Conservation (phyloP, 495 filamentous ascomycete species). For the Collariella sp. region DNA sequence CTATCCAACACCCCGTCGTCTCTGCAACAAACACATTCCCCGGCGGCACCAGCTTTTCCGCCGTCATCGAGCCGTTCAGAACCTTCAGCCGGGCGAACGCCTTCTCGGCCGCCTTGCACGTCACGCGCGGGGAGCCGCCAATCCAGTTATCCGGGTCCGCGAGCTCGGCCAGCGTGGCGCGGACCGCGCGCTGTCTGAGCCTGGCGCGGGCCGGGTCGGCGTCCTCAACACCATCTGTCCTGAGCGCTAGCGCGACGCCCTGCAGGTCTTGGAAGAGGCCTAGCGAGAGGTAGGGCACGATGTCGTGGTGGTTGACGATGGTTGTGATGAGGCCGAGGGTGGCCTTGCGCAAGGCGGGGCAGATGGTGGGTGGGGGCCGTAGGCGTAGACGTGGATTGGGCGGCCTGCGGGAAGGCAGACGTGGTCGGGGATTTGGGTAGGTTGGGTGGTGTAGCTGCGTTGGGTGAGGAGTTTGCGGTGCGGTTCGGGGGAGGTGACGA, state of each 20-base stretch:
- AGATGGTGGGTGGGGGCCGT: constrained; percentile 70
- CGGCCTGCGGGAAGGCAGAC: constrained; percentile 55
- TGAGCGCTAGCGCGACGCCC: constrained; percentile 60
- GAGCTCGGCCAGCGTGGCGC: too few relatives aligned
- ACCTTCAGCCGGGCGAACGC: constrained; percentile 59
- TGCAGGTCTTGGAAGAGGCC: constrained; percentile 71
- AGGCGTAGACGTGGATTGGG: constrained; percentile 71
- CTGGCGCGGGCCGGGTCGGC: constrained; percentile 59
- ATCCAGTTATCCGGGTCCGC: too few relatives aligned
- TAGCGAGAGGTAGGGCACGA: constrained; percentile 66
- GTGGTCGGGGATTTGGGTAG: constrained; percentile 14
- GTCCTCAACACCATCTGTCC: too few relatives aligned
- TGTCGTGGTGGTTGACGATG: constrained; percentile 61
- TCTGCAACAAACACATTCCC: constrained; percentile 70
- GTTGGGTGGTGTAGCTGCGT: constrained; percentile 8
- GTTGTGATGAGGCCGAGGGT: constrained; percentile 72
- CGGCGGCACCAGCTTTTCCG: constrained; percentile 62
- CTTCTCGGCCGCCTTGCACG: constrained; percentile 38
- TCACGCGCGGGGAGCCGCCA: constrained; percentile 16
- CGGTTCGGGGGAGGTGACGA: constrained; percentile 40
- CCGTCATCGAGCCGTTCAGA: constrained; percentile 59
- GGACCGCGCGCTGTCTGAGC: constrained; percentile 31
- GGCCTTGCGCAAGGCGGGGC: constrained; percentile 58
- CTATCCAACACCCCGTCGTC: constrained; percentile 50
- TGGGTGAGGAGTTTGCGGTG: constrained; percentile 37